These are phyloP conservation scores for Aspergillus hancockii DNA, from an alignment of 495 filamentous ascomycete genomes.

Conservation along the genomic window DNA sequence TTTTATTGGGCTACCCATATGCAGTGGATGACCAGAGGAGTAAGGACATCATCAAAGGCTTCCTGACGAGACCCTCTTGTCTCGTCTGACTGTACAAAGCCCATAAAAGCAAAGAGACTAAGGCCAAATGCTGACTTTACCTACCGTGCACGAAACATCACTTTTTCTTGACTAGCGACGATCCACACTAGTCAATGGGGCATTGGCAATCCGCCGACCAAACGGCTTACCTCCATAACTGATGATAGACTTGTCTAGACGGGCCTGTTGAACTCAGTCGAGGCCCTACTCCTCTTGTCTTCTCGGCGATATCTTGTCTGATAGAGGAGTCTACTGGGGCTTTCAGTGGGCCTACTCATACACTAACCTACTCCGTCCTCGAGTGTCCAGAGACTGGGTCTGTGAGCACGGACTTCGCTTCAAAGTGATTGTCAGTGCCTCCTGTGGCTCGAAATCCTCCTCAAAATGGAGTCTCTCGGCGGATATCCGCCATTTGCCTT, in stretches of 20 bases:
- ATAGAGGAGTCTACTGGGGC: neutral
- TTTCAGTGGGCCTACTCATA: neutral
- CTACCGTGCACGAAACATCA: slow-evolving; percentile 12
- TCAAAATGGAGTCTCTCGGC: slow-evolving; percentile 2
- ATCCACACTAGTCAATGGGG: slow-evolving; percentile 16
- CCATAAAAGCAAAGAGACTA: slow-evolving; percentile 1
- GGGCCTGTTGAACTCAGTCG: slow-evolving; percentile 2
- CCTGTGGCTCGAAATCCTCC: neutral
- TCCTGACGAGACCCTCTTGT: neutral
- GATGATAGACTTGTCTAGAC: slow-evolving; percentile 3
- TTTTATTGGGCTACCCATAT: neutral
- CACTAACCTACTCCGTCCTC: neutral
- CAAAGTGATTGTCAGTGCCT: neutral
- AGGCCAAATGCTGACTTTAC: slow-evolving; percentile 1
- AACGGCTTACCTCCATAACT: slow-evolving; percentile 20
- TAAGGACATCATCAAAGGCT: neutral
- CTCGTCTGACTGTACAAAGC: neutral
- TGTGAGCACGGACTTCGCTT: slow-evolving; percentile 1
- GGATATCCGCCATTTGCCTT: neutral
- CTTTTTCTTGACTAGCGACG: slow-evolving; percentile 5
- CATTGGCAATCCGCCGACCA: slow-evolving; percentile 19
- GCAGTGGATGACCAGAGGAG: neutral
- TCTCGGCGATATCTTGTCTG: neutral
- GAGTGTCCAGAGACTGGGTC: neutral
- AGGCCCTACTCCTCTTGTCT: neutral